These are phyloP conservation scores for Barnettozyma vustinii DNA, from an alignment of 805 yeast genomes.

Conservation along the genomic window DNA sequence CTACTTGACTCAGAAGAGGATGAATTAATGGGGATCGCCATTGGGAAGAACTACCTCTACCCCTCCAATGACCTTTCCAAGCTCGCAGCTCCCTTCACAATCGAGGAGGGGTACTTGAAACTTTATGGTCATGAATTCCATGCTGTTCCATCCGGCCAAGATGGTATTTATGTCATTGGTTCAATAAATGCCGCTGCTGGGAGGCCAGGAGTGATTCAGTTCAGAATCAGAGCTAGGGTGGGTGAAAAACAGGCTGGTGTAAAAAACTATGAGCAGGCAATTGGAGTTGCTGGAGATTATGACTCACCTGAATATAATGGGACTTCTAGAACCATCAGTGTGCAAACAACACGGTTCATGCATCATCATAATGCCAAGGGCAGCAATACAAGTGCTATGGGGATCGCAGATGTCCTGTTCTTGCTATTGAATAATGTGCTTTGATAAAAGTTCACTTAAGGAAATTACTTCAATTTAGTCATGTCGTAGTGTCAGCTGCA, in stretches of 20 bases:
- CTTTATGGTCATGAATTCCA: conserved; percentile 4
- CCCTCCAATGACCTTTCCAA: not conserved
- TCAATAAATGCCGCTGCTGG: not conserved
- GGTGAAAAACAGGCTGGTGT: not conserved
- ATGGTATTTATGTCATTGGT: conserved; percentile 2
- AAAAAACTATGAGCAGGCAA: not conserved
- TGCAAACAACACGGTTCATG: not conserved
- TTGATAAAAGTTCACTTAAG: not conserved
- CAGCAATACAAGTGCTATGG: not conserved
- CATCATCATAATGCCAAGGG: not conserved
- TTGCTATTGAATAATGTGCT: not conserved
- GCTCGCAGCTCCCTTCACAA: conserved; percentile 4
- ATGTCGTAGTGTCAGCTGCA: no score
- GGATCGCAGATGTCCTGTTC: not conserved
- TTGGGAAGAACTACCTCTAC: conserved; percentile 3
- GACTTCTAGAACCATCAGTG: not conserved
- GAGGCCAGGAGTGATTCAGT: not conserved
- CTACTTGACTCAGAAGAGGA: not conserved
- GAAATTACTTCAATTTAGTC: no score
- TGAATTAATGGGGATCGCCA: conserved; percentile 3
- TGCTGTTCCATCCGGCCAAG: conserved; percentile 6
- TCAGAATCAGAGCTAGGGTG: conserved; percentile 8
- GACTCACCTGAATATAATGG: not conserved
- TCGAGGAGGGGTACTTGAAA: conserved; percentile 3
- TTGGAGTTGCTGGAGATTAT: not conserved